A percentile compares a stretch with the other conserved stretches of the same genome.
phyloP scores from a whole-genome alignment of 1,139 yeast genomes.

The Eremothecium gossypii region DNA sequence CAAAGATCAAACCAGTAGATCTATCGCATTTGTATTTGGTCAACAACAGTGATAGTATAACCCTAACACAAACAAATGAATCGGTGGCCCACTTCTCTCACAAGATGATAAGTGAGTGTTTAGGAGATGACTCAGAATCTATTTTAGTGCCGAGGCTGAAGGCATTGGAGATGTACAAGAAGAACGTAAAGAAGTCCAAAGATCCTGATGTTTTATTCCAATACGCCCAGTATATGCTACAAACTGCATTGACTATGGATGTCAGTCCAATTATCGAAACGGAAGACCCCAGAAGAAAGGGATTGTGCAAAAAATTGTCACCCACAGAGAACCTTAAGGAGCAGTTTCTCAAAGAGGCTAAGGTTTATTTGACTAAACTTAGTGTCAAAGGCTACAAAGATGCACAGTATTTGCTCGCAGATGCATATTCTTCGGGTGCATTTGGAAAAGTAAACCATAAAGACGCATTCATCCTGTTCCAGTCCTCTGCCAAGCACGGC shows the following conservation, averaged over 20 bases:
- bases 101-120: conserved; percentile 36
- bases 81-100: conserved; percentile 34
- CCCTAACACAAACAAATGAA: conserved; percentile 33
- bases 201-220: conserved; percentile 83
- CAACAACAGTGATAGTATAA: conserved; percentile 29
- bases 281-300: conserved; percentile 8
- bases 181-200: conserved; percentile 74
- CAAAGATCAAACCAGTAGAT: conserved; percentile 31
- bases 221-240: conserved; percentile 85
- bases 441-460: conserved; percentile 73
- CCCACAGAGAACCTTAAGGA: conserved; percentile 23
- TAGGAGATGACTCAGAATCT: conserved; percentile 40
- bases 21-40: conserved; percentile 33
- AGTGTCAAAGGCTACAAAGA: conserved; percentile 78
- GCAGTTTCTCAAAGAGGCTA: conserved; percentile 67
- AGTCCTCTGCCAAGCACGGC: conserved; percentile 86
- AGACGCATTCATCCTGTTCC: conserved; percentile 70
- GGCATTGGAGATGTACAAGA: conserved; percentile 78
- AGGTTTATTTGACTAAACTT: conserved; percentile 57
- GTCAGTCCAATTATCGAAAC: conserved; percentile 5
- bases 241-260: conserved; percentile 58
- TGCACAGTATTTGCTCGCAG: conserved; percentile 85
- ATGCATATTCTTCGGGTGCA: conserved; percentile 80
- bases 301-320: conserved; percentile 11
- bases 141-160: conserved; percentile 65